Percentiles rank a stretch among this genome's conserved stretches.
Evolutionary conservation across 2,329 filamentous ascomycete genomes (phyloP).

Genomic region (Colletotrichum caudatum): DNA sequence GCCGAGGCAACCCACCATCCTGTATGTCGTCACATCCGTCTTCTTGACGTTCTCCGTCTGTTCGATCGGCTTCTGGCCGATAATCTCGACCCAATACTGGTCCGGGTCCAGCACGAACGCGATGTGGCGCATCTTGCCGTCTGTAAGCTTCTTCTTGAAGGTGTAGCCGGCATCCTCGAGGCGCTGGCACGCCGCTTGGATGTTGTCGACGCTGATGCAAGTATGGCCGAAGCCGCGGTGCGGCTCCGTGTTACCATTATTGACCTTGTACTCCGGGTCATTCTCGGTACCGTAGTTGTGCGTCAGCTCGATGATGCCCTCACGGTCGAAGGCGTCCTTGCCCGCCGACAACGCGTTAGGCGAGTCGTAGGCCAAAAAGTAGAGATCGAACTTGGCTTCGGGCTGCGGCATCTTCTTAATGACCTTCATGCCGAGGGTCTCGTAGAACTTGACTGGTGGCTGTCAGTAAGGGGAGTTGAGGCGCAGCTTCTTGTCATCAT

Average conservation of each 20-base stretch:
- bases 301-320: slow-evolving; percentile 89
- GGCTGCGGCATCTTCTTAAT: slow-evolving; percentile 85
- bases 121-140: slow-evolving; percentile 88
- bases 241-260: slow-evolving; percentile 93
- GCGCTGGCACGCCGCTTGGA: slow-evolving; percentile 89
- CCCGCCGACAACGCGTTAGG: slow-evolving; percentile 79
- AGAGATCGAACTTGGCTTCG: slow-evolving; percentile 92
- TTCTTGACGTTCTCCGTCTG: slow-evolving; percentile 77
- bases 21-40: slow-evolving; percentile 82
- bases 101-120: slow-evolving; percentile 93
- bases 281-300: slow-evolving; percentile 90
- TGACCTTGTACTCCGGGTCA: slow-evolving; percentile 82
- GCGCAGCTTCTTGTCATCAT: slow-evolving; percentile 45
- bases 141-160: slow-evolving; percentile 94
- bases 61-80: slow-evolving; percentile 78
- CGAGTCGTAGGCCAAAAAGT: slow-evolving; percentile 92
- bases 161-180: slow-evolving; percentile 90
- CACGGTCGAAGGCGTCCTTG: slow-evolving; percentile 80
- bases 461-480: slow-evolving; percentile 16
- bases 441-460: slow-evolving; percentile 84
- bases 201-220: slow-evolving; percentile 84
- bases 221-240: slow-evolving; percentile 87
- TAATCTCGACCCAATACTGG: slow-evolving; percentile 87
- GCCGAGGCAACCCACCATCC: slow-evolving; percentile 63
- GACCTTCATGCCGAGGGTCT: slow-evolving; percentile 88